These are phyloP conservation scores for Mortierella sp. DNA, from an alignment of 371 early-diverging fungal species.

Conservation along the genomic window DNA sequence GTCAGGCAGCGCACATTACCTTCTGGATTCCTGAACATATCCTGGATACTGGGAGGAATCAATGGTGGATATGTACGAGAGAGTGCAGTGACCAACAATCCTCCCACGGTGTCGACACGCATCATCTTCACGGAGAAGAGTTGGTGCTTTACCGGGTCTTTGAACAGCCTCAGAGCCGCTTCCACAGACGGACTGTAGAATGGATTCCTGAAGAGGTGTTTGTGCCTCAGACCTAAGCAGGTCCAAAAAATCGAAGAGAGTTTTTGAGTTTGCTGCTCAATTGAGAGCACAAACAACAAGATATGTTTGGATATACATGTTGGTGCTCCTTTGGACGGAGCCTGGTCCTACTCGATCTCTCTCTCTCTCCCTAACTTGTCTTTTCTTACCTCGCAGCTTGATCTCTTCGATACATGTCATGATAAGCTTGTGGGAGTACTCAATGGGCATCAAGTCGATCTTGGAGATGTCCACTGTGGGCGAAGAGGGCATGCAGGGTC, in stretches of 20 bases:
- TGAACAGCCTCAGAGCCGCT: conserved; percentile 9
- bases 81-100: conserved; percentile 31
- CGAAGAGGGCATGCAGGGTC: too few species aligned
- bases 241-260: neutral
- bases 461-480: conserved; percentile 29
- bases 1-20: neutral
- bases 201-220: conserved; percentile 41
- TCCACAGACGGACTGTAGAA: conserved; percentile 49
- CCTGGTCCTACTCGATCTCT: neutral
- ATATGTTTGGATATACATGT: neutral
- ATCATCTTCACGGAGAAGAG: conserved; percentile 40
- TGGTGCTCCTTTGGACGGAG: neutral
- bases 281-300: neutral
- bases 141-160: conserved; percentile 9
- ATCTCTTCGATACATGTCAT: conserved; percentile 51
- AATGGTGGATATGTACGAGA: conserved; percentile 47
- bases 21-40: conserved; percentile 39
- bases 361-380: neutral
- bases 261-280: conserved; percentile 1
- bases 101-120: conserved; percentile 51
- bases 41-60: conserved; percentile 24
- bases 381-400: conserved; percentile 41
- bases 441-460: conserved; percentile 48
- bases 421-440: conserved; percentile 38
- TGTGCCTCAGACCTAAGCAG: conserved; percentile 34